Evolutionary conservation across 2,329 filamentous ascomycete genomes (phyloP), one percentile per base, ranked within the genome.

Genomic region (Huntiella omanensis): DNA sequence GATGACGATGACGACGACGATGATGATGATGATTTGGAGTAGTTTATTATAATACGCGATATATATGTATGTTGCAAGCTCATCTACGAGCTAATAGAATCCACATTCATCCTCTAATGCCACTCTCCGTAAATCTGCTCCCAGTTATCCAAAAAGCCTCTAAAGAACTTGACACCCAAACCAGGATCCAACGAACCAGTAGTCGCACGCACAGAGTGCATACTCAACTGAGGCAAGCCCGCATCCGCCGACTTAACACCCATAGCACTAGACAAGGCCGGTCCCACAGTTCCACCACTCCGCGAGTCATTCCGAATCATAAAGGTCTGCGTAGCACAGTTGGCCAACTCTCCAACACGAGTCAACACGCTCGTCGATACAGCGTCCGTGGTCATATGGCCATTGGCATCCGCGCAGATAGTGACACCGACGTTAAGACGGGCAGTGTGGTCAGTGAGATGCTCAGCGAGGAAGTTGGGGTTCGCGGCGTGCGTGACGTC

Each of bases 401-500:
- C 91, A 57, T 95, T 95, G 44, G 77, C 76, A 62, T 96, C 88
- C 16, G 77, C 76, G 40, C 76, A 78, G 35, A 98, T 70, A 12
- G 78, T 75, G 32, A 95, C 71, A 33, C 91, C 91, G 32, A 91
- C 75, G 59, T 98, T 98, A 46, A 98, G 73, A 49, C 83, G 74
- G 1, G 91, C 88, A 2, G 83, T 70, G 63, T 98, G 91, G 55
- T 83, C 80, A 48, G 83, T 73, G 13, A 95, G 77, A 64, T 96
- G 96, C 22, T 73, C 75, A 52, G 70, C 70, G 0, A 85, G 65
- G 67, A 96, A 98, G 66, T 96, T 96, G 49, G 91, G 91, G 65
- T 95, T 88, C 6, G 87, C 82, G 36, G 88, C 85, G 62, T 96
- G 91, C 4, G 80, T 91, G 48, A 98, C 91, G 58, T 98, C 91